These are phyloP conservation scores for Cystobasidium tubakii DNA, from an alignment of 768 basidiomycete species.

Conservation along the genomic window DNA sequence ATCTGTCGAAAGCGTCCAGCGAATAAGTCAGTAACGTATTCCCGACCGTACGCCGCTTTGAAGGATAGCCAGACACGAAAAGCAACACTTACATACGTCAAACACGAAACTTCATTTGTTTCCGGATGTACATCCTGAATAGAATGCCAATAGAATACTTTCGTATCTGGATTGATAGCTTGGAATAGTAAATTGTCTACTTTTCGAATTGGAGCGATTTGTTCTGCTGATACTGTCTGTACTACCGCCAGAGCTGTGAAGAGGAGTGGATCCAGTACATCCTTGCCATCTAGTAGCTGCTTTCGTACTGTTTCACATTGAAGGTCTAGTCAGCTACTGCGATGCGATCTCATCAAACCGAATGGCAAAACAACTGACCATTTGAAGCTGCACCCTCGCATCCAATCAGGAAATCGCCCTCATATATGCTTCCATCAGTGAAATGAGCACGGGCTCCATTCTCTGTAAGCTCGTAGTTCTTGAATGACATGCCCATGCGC, in stretches of 20 bases:
- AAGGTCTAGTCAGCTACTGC: neutral
- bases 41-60: too few species aligned
- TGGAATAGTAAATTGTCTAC: slow-evolving; percentile 21
- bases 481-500: slow-evolving; percentile 24
- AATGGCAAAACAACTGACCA: neutral
- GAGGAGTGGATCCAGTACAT: neutral
- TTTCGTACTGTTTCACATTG: slow-evolving; percentile 14
- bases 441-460: slow-evolving; percentile 29
- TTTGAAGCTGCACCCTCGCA: slow-evolving; percentile 27
- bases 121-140: slow-evolving; percentile 14
- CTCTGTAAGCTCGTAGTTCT: slow-evolving; percentile 14
- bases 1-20: neutral
- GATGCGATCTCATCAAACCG: neutral
- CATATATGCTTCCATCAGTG: neutral
- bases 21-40: neutral
- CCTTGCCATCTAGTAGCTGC: slow-evolving; percentile 5
- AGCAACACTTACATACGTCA: slow-evolving; percentile 8
- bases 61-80: too few species aligned
- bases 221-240: slow-evolving; percentile 14
- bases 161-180: slow-evolving; percentile 26
- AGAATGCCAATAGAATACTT: slow-evolving; percentile 27
- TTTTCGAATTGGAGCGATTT: slow-evolving; percentile 19
- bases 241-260: slow-evolving; percentile 27
- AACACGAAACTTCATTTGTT: slow-evolving; percentile 1
- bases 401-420: slow-evolving; percentile 17